Evolutionary conservation across 345 rosid species (phyloP).

Genomic region (Eucalyptus paniculata): DNA sequence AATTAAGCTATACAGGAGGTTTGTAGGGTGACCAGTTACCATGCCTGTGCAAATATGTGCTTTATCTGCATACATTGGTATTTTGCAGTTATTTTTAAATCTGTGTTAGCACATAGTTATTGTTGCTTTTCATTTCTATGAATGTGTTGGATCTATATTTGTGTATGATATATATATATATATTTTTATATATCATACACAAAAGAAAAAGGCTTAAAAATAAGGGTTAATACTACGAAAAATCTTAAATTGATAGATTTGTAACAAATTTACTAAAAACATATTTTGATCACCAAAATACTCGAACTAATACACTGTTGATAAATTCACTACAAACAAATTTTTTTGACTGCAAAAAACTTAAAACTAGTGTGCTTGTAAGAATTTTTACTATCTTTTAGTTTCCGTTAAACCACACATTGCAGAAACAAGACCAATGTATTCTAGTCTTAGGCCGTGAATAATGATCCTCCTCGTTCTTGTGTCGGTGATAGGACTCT

Average conservation of each 20-base stretch:
- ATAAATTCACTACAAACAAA: background rate
- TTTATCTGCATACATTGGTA: background rate
- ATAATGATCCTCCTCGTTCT: background rate
- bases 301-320: rapidly evolving
- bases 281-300: no score
- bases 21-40: background rate
- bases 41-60: background rate
- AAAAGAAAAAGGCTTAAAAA: no score
- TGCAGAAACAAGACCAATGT: background rate
- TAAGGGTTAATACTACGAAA: no score
- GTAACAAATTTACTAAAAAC: rapidly evolving
- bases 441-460: background rate
- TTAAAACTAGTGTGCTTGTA: rapidly evolving
- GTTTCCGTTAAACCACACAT: background rate
- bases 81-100: no score
- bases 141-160: background rate
- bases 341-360: rapidly evolving
- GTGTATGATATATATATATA: no score
- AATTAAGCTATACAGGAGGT: background rate
- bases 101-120: background rate
- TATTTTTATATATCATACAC: no score
- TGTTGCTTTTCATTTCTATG: background rate
- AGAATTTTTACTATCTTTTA: no score
- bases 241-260: rapidly evolving
- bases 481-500: background rate